Percentiles rank a stretch among this genome's conserved stretches.
Conservation (phyloP, 2,329 filamentous ascomycete genomes). For the Beauveria australis region DNA sequence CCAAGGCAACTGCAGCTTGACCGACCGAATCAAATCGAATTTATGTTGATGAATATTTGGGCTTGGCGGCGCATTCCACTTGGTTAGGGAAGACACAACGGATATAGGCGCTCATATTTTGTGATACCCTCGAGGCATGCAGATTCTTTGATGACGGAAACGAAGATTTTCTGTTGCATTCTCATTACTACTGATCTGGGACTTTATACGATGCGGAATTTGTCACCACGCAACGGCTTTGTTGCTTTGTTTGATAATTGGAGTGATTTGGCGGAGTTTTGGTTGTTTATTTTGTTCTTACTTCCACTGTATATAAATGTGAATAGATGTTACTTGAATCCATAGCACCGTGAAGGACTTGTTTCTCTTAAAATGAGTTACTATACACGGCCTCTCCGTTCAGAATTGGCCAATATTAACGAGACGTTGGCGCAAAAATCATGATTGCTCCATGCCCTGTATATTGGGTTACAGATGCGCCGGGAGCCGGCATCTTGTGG, state of each 20-base stretch:
- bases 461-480: neutral
- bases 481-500: neutral
- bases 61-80: slow-evolving; percentile 2
- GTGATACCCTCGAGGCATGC: slow-evolving; percentile 30
- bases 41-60: slow-evolving; percentile 3
- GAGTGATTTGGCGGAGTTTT: slow-evolving; percentile 7
- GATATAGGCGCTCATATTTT: slow-evolving; percentile 17
- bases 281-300: slow-evolving; percentile 2
- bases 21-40: slow-evolving; percentile 6
- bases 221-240: neutral
- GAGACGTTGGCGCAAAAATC: neutral
- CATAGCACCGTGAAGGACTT: neutral
- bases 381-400: neutral
- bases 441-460: neutral
- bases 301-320: neutral
- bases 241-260: neutral
- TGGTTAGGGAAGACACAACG: neutral
- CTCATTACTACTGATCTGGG: slow-evolving; percentile 7
- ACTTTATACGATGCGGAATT: neutral
- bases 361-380: neutral
- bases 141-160: slow-evolving; percentile 16
- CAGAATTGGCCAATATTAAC: neutral
- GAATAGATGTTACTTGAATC: neutral
- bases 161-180: slow-evolving; percentile 11
- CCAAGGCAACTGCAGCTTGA: slow-evolving; percentile 29